Conservation (phyloP, 1,139 yeast genomes). For the Pichia kudriavzevii region DNA sequence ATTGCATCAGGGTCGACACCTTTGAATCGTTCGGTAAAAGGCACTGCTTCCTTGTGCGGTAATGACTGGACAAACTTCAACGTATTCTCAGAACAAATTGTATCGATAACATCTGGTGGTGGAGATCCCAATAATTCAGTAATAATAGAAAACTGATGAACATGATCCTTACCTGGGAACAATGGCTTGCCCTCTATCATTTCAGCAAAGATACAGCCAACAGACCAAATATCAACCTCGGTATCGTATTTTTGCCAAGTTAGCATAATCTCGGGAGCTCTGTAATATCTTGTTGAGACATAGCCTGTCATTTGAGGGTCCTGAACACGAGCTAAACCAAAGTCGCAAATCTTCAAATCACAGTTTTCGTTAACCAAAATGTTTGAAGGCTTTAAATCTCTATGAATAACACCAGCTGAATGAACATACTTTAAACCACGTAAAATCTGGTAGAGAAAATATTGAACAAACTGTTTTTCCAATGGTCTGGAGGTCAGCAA, state of each 20-base stretch:
- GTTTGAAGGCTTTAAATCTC: constrained; percentile 91
- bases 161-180: constrained; percentile 98
- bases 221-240: constrained; percentile 99
- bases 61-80: constrained; percentile 86
- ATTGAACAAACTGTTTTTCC: constrained; percentile 93
- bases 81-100: constrained; percentile 94
- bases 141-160: constrained; percentile 93
- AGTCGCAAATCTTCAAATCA: constrained; percentile 93
- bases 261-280: constrained; percentile 98
- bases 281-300: constrained; percentile 90
- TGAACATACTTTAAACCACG: constrained; percentile 94
- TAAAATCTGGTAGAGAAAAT: constrained; percentile 87
- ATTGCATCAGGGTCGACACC: constrained; percentile 90
- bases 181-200: constrained; percentile 99
- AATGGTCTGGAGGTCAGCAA: constrained; percentile 86
- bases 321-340: constrained; percentile 93
- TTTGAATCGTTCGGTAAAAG: constrained; percentile 74
- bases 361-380: constrained; percentile 91
- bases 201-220: constrained; percentile 98
- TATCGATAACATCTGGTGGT: constrained; percentile 90
- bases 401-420: constrained; percentile 93
- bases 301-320: constrained; percentile 99
- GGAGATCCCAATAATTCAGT: constrained; percentile 96
- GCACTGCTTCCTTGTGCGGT: constrained; percentile 88
- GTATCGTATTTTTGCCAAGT: constrained; percentile 99